Percentiles rank a stretch among this genome's conserved stretches.
These are phyloP conservation scores for Backusella circina DNA, from an alignment of 192 early-diverging fungal genomes.

Conservation along the genomic window DNA sequence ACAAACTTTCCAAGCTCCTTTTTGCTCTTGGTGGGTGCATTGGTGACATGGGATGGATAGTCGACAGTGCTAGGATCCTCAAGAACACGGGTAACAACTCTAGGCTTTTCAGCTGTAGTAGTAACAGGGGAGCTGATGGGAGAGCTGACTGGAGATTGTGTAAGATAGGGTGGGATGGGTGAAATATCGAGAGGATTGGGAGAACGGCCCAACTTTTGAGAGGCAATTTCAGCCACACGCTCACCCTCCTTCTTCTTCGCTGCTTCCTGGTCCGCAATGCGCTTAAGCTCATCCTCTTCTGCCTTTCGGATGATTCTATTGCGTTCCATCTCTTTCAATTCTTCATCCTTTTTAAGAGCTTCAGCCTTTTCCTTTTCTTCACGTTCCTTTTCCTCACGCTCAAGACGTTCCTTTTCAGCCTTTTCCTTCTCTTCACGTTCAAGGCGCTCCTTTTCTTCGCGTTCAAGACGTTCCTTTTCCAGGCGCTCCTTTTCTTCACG, in stretches of 20 bases:
- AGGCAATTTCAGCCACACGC: not conserved
- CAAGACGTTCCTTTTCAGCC: not conserved
- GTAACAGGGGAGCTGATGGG: constrained; percentile 38
- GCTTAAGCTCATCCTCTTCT: constrained; percentile 6
- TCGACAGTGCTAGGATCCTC: constrained; percentile 42
- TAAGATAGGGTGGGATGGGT: constrained; percentile 30
- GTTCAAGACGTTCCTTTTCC: not conserved
- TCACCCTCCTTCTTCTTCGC: not conserved
- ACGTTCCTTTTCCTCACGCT: not conserved
- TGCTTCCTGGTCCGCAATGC: not conserved
- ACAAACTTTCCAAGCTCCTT: constrained; percentile 55
- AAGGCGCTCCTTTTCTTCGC: not conserved
- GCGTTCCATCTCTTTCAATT: not conserved
- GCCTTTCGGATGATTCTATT: constrained; percentile 11
- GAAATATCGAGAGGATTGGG: constrained; percentile 17
- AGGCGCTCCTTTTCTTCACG: not conserved
- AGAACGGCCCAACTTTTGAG: constrained; percentile 21
- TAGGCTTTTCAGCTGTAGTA: not conserved
- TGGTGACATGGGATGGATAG: constrained; percentile 49
- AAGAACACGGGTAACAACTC: constrained; percentile 15
- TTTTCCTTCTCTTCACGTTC: not conserved
- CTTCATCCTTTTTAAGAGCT: not conserved
- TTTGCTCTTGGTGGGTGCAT: constrained; percentile 36
- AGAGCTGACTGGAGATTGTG: constrained; percentile 39
- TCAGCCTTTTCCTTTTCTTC: not conserved